Evolutionary conservation across 345 rosid species (phyloP).

Genomic region (Draba incana): DNA sequence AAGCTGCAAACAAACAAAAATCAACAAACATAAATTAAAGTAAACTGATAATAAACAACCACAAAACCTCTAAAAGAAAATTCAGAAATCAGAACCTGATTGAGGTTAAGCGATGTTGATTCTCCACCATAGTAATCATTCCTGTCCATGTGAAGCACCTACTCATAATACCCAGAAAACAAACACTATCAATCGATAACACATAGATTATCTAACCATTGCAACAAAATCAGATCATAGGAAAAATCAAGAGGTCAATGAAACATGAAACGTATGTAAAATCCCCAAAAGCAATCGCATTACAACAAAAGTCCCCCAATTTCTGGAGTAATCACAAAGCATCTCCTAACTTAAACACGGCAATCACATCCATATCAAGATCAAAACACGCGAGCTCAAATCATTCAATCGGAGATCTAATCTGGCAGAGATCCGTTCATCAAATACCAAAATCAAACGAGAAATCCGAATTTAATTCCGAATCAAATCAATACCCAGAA

Average conservation of each 20-base stretch:
- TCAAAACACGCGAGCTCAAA: slow-evolving; percentile 9
- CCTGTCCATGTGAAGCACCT: slow-evolving; percentile 88
- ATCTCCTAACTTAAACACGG: not conserved
- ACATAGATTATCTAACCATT: not conserved
- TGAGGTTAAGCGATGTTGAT: slow-evolving; percentile 82
- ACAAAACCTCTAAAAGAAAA: not conserved
- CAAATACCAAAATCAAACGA: not conserved
- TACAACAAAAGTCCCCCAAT: not conserved
- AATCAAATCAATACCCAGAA: not conserved
- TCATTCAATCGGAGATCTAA: slow-evolving; percentile 31
- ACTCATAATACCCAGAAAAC: slow-evolving; percentile 3
- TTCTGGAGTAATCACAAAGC: not conserved
- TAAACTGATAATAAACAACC: not conserved
- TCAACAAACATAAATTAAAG: not conserved
- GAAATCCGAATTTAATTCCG: not conserved
- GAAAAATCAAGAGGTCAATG: too few relatives aligned
- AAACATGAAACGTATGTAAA: slow-evolving; percentile 9
- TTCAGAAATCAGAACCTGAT: slow-evolving; percentile 53
- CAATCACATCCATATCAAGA: not conserved
- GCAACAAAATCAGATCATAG: slow-evolving; percentile 1
- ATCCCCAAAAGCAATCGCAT: slow-evolving; percentile 9
- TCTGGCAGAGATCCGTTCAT: slow-evolving; percentile 33
- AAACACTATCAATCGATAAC: slow-evolving; percentile 3
- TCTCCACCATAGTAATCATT: slow-evolving; percentile 92
- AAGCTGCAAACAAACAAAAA: slow-evolving; percentile 47